A percentile compares a stretch with the other conserved stretches of the same genome.
Evolutionary conservation across 1,284 basidiomycete species (phyloP).

Genomic region (Schizophyllum amplum): DNA sequence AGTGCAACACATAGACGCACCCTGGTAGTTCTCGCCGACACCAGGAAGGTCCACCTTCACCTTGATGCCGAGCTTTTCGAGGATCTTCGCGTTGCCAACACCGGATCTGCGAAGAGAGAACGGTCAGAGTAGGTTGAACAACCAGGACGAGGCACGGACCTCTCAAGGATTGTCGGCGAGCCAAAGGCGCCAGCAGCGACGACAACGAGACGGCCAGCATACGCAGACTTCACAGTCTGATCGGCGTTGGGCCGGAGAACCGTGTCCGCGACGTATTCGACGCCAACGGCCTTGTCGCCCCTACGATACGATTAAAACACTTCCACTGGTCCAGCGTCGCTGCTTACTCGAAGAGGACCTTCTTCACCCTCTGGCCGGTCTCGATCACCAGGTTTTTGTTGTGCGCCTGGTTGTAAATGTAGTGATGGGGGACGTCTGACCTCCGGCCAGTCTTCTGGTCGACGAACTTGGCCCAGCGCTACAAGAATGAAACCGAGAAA

Average conservation of each 20-base stretch:
- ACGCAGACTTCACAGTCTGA: slow-evolving; percentile 17
- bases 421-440: slow-evolving; percentile 49
- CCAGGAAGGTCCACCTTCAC: slow-evolving; percentile 44
- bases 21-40: slow-evolving; percentile 44
- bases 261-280: slow-evolving; percentile 36
- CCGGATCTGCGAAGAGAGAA: slow-evolving; percentile 35
- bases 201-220: slow-evolving; percentile 37
- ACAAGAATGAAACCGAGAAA: slow-evolving; percentile 1
- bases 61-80: slow-evolving; percentile 32
- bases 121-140: background rate
- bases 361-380: slow-evolving; percentile 32
- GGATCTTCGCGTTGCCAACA: slow-evolving; percentile 32
- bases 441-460: slow-evolving; percentile 42
- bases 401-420: slow-evolving; percentile 42
- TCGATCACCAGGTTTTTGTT: slow-evolving; percentile 36
- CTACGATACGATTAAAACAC: slow-evolving; percentile 13
- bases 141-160: slow-evolving; percentile 10
- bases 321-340: too few relatives aligned
- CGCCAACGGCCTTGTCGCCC: slow-evolving; percentile 27
- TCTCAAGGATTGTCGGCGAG: slow-evolving; percentile 45
- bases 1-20: slow-evolving; percentile 12
- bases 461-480: slow-evolving; percentile 33
- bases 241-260: slow-evolving; percentile 12
- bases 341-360: slow-evolving; percentile 49
- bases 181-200: slow-evolving; percentile 46